A percentile compares a stretch with the other conserved stretches of the same genome.
phyloP scores from a whole-genome alignment of 257 asterid genomes.

The Nicotiana tabacum region DNA sequence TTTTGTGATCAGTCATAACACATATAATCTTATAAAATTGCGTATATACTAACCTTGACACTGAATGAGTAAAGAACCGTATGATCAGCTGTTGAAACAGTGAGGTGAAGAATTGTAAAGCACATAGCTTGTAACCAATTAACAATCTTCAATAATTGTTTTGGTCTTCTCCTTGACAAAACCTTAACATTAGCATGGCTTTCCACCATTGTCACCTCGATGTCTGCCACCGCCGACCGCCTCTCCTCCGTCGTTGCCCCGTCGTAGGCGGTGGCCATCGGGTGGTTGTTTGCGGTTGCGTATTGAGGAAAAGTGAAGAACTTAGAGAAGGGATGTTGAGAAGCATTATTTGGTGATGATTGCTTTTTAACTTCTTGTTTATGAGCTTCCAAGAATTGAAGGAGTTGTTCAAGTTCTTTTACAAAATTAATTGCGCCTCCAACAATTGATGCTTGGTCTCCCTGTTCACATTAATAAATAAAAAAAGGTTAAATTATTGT shows the following conservation, averaged over 20 bases:
- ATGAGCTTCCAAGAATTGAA: constrained; percentile 45
- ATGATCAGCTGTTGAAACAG: constrained; percentile 43
- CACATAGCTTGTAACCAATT: constrained; percentile 46
- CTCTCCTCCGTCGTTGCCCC: constrained; percentile 18
- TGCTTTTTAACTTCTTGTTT: constrained; percentile 16
- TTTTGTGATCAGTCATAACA: no score
- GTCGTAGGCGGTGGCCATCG: background rate
- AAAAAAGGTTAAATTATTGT: background rate
- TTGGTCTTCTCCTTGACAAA: constrained; percentile 30
- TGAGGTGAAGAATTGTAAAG: constrained; percentile 57
- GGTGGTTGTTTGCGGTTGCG: constrained; percentile 15
- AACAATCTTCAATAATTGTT: constrained; percentile 48
- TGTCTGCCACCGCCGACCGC: constrained; percentile 34
- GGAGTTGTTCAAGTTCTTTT: constrained; percentile 61
- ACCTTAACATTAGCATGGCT: constrained; percentile 55
- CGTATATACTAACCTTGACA: constrained; percentile 43
- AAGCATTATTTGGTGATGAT: background rate
- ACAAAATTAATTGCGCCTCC: constrained; percentile 65
- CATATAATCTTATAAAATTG: background rate
- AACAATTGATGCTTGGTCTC: constrained; percentile 75
- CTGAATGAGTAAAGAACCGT: constrained; percentile 57
- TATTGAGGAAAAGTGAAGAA: constrained; percentile 30
- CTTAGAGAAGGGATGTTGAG: background rate
- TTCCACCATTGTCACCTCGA: constrained; percentile 68
- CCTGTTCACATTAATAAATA: constrained; percentile 25